Evolutionary conservation across 2,329 filamentous ascomycete species (phyloP).

Genomic region (Emergomyces pasteurianus): DNA sequence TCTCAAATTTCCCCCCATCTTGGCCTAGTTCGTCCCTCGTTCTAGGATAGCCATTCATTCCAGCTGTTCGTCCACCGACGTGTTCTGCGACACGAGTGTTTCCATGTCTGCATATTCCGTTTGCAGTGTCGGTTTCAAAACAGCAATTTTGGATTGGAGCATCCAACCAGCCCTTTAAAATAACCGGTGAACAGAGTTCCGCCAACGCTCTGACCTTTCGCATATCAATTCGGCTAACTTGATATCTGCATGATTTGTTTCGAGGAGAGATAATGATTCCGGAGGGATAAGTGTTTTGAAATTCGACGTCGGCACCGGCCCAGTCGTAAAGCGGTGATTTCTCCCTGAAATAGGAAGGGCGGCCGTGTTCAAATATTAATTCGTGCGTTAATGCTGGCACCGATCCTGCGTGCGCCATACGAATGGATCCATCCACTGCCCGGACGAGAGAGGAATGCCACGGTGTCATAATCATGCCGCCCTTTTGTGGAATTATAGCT

Average conservation of each 20-base stretch:
- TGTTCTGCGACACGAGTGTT: background rate
- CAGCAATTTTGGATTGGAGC: background rate
- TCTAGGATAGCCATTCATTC: background rate
- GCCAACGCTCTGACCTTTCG: background rate
- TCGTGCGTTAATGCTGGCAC: conserved; percentile 3
- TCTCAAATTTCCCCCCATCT: background rate
- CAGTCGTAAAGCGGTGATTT: conserved; percentile 2
- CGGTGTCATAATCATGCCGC: conserved; percentile 1
- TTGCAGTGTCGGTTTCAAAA: background rate
- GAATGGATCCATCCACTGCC: background rate
- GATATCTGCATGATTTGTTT: background rate
- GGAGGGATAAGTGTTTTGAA: conserved; percentile 1
- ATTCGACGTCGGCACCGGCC: background rate
- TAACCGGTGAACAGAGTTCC: conserved; percentile 1
- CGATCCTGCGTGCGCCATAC: background rate
- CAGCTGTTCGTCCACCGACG: background rate
- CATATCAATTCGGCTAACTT: background rate
- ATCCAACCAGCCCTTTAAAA: background rate
- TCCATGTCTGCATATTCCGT: background rate
- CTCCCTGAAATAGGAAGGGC: conserved; percentile 1
- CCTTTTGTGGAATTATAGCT: background rate
- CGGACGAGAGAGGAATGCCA: conserved; percentile 1
- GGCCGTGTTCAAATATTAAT: background rate
- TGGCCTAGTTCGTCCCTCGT: background rate
- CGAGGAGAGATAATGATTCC: background rate